phyloP scores from a whole-genome alignment of 2,329 filamentous ascomycete genomes.

The Fusarium setosum region DNA sequence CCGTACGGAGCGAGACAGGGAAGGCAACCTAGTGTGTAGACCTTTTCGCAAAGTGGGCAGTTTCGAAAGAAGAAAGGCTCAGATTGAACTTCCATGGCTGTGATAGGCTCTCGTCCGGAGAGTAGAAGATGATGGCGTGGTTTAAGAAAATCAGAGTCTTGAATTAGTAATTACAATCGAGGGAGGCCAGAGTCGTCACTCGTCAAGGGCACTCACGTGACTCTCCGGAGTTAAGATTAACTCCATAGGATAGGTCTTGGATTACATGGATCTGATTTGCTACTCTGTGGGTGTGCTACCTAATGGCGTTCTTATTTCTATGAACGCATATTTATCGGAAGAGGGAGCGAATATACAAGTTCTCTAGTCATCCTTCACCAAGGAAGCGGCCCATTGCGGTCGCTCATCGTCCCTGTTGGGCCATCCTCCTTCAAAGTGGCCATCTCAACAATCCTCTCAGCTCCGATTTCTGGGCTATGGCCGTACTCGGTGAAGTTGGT shows the following conservation, averaged over 20 bases:
- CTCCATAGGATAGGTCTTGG: no score
- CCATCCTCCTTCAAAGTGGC: conserved; percentile 45
- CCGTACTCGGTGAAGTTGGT: conserved; percentile 25
- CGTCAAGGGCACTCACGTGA: no score
- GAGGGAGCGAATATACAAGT: no score
- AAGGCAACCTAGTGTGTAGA: conserved; percentile 33
- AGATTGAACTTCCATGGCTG: background rate
- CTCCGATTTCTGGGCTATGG: conserved; percentile 41
- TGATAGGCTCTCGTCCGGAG: fast-evolving
- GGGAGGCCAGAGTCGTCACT: no score
- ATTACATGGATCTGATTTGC: no score
- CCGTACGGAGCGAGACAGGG: no score
- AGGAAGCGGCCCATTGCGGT: conserved; percentile 37
- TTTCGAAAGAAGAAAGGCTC: background rate
- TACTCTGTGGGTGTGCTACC: no score
- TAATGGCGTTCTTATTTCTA: no score
- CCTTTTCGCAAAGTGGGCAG: conserved; percentile 36
- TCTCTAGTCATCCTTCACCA: conserved; percentile 29
- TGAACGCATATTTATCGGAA: no score
- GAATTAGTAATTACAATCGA: no score
- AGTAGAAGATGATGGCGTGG: fast-evolving
- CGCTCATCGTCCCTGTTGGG: conserved; percentile 43
- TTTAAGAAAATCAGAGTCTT: background rate
- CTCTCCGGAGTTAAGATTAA: background rate
- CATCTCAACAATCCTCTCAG: conserved; percentile 45